Percentiles rank a stretch among this genome's conserved stretches.
phyloP scores from a whole-genome alignment of 495 filamentous ascomycete species.

The Penicillium arizonense region DNA sequence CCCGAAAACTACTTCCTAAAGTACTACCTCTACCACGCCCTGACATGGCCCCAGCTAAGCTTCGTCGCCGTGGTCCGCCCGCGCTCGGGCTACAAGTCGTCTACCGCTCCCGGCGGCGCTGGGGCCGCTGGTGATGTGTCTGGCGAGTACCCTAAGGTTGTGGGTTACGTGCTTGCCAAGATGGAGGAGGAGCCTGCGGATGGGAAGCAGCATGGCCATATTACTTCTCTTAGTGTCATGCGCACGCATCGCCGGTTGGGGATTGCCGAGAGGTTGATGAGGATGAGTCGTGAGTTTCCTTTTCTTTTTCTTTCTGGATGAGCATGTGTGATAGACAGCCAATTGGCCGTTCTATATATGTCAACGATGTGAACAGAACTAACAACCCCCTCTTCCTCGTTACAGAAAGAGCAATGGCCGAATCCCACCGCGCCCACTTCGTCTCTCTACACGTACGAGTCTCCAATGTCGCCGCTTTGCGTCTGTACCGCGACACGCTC shows the following conservation, averaged over 20 bases:
- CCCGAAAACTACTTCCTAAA: constrained; percentile 99
- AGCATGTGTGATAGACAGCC: neutral
- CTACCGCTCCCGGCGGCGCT: constrained; percentile 6
- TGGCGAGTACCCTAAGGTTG: constrained; percentile 94
- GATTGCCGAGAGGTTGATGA: constrained; percentile 95
- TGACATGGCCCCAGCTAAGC: constrained; percentile 95
- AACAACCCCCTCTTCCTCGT: too few relatives aligned
- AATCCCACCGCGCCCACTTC: constrained; percentile 86
- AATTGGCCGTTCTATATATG: too few relatives aligned
- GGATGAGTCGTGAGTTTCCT: constrained; percentile 78
- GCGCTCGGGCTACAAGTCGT: constrained; percentile 49
- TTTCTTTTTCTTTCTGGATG: constrained; percentile 3
- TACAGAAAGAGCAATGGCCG: constrained; percentile 91
- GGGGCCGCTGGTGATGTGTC: constrained; percentile 29
- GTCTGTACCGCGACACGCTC: constrained; percentile 89
- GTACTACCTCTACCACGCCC: constrained; percentile 99
- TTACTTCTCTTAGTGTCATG: constrained; percentile 95
- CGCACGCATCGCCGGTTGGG: constrained; percentile 87
- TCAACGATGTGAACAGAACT: too few relatives aligned
- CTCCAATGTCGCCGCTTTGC: constrained; percentile 85
- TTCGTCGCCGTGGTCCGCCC: constrained; percentile 95
- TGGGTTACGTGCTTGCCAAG: constrained; percentile 98
- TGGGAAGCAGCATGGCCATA: constrained; percentile 91
- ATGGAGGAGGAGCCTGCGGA: constrained; percentile 98
- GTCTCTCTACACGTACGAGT: constrained; percentile 95